Conservation (phyloP, 1,284 basidiomycete genomes). For the Pseudozyma hubeiensis region DNA sequence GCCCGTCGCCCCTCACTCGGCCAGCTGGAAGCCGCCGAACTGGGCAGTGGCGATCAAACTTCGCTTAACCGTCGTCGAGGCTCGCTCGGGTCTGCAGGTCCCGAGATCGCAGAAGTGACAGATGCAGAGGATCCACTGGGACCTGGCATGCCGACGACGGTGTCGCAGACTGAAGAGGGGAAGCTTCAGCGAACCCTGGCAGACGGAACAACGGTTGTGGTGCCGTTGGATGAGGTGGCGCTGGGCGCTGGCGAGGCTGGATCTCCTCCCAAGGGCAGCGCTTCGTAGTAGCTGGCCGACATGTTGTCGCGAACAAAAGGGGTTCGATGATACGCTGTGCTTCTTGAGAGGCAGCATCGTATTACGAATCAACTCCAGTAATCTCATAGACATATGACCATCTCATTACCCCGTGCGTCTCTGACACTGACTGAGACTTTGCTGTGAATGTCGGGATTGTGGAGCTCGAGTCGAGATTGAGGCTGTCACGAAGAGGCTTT, state of each 20-base stretch:
- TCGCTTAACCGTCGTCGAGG: slow-evolving; percentile 16
- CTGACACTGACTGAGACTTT: not conserved
- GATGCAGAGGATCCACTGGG: slow-evolving; percentile 49
- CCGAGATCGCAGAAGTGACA: slow-evolving; percentile 41
- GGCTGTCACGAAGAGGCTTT: too few relatives aligned
- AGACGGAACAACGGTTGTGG: slow-evolving; percentile 60
- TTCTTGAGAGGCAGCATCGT: not conserved
- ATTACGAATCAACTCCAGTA: not conserved
- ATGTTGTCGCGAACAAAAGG: too few relatives aligned
- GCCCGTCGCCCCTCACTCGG: slow-evolving; percentile 47
- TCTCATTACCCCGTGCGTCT: too few relatives aligned
- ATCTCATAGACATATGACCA: not conserved
- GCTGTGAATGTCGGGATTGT: too few relatives aligned
- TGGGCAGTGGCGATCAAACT: not conserved
- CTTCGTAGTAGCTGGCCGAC: not conserved
- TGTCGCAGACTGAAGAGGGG: slow-evolving; percentile 47
- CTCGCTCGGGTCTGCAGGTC: slow-evolving; percentile 29
- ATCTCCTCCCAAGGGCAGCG: not conserved
- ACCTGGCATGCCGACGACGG: slow-evolving; percentile 49
- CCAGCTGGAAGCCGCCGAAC: slow-evolving; percentile 35
- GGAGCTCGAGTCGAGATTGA: too few relatives aligned
- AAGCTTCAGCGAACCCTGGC: slow-evolving; percentile 57
- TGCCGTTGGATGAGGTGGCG: slow-evolving; percentile 65
- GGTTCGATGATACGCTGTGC: too few relatives aligned
- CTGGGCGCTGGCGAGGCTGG: slow-evolving; percentile 30